A percentile compares a stretch with the other conserved stretches of the same genome.
Evolutionary conservation across 2,329 filamentous ascomycete species (phyloP).

Genomic region (Apiospora aurea): DNA sequence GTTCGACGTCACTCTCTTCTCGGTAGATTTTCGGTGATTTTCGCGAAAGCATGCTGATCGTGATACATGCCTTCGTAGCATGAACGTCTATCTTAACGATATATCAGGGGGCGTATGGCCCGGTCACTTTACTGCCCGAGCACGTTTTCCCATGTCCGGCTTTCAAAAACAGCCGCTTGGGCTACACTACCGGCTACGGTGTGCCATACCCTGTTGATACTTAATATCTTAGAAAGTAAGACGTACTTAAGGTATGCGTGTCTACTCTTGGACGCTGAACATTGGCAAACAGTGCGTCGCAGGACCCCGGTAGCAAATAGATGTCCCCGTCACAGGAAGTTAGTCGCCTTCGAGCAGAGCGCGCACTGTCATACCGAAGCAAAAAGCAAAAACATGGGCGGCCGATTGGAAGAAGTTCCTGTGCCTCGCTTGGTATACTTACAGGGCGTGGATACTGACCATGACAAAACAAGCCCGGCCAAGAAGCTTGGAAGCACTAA

Average conservation of each 20-base stretch:
- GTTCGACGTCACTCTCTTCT: neutral
- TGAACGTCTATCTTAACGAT: neutral
- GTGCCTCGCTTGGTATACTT: neutral
- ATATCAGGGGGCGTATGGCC: neutral
- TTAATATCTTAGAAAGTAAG: neutral
- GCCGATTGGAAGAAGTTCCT: neutral
- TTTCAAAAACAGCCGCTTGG: neutral
- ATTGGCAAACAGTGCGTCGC: neutral
- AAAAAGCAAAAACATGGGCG: neutral
- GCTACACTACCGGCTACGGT: neutral
- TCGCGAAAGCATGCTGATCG: neutral
- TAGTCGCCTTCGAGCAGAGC: neutral
- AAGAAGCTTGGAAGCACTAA: constrained; percentile 2
- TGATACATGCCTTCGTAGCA: neutral
- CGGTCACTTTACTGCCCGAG: neutral
- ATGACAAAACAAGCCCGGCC: constrained; percentile 14
- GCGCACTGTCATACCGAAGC: no score
- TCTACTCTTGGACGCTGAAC: neutral
- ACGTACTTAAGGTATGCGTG: neutral
- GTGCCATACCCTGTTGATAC: neutral
- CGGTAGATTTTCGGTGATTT: neutral
- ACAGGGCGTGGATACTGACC: neutral
- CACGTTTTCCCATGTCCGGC: neutral
- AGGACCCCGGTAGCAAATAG: neutral
- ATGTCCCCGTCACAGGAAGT: neutral